phyloP scores from a whole-genome alignment of 1,284 basidiomycete genomes.

The Cutaneotrichosporon sp. region DNA sequence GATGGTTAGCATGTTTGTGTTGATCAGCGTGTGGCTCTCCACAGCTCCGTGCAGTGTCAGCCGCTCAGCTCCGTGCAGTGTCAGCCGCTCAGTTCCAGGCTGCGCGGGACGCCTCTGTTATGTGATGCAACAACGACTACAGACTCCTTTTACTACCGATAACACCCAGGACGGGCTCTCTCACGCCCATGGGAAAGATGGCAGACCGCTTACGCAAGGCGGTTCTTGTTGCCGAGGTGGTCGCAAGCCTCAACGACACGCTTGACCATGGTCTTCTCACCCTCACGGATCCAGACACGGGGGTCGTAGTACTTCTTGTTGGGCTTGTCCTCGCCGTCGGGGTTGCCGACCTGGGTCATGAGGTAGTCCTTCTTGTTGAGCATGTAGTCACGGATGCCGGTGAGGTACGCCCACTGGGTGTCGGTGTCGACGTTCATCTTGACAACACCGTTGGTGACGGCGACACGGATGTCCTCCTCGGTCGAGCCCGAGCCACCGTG shows the following conservation, averaged over 20 bases:
- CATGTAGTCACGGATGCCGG: conserved; percentile 88
- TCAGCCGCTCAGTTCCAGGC: too few relatives aligned
- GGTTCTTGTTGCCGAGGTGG: conserved; percentile 78
- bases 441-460: conserved; percentile 88
- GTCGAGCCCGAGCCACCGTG: conserved; percentile 98
- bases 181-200: neutral
- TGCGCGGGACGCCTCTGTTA: neutral
- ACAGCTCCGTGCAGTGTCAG: too few relatives aligned
- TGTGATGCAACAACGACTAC: conserved; percentile 11
- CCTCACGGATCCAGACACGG: conserved; percentile 97
- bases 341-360: conserved; percentile 86
- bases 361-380: conserved; percentile 82
- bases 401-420: conserved; percentile 70
- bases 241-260: conserved; percentile 90
- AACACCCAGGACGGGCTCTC: neutral
- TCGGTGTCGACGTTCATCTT: conserved; percentile 97
- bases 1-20: neutral
- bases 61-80: neutral
- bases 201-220: conserved; percentile 32
- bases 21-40: too few relatives aligned
- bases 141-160: conserved; percentile 8
- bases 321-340: conserved; percentile 88
- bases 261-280: conserved; percentile 86
- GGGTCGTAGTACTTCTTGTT: conserved; percentile 98
- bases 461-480: conserved; percentile 93